Percentiles rank a stretch among this genome's conserved stretches.
phyloP scores from a whole-genome alignment of 148 eudicot genomes.

The Silene conica region DNA sequence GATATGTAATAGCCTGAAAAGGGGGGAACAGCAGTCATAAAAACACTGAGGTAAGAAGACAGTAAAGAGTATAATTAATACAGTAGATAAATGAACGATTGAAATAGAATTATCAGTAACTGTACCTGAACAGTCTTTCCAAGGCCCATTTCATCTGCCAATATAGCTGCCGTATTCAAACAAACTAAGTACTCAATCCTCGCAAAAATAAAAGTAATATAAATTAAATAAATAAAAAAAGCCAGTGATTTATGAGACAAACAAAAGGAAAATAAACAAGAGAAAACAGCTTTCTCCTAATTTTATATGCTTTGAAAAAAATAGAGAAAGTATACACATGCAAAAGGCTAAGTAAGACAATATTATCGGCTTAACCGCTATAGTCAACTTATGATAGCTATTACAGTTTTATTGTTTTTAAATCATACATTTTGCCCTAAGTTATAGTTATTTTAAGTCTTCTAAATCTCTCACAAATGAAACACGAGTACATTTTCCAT shows the following conservation, averaged over 20 bases:
- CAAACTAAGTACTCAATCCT: background rate
- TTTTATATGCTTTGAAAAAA: background rate
- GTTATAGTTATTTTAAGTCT: too few relatives aligned
- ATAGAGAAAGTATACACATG: background rate
- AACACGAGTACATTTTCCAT: background rate
- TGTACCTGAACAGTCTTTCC: conserved; percentile 95
- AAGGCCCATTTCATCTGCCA: conserved; percentile 99
- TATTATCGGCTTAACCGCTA: too few relatives aligned
- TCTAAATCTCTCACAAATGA: background rate
- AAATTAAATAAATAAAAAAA: background rate
- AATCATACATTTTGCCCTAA: background rate
- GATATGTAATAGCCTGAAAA: conserved; percentile 84
- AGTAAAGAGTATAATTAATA: conserved; percentile 17
- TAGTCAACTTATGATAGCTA: background rate
- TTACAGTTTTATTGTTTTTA: background rate
- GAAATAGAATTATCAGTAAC: background rate
- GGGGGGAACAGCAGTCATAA: background rate
- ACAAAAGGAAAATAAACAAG: conserved; percentile 1
- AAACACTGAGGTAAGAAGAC: conserved; percentile 14
- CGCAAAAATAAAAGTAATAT: too few relatives aligned
- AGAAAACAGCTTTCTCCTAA: background rate
- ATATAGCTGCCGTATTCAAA: conserved; percentile 66
- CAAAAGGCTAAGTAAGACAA: background rate
- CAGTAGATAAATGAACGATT: background rate
- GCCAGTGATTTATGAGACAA: background rate